These are phyloP conservation scores for Phaeodactylum tricornutum DNA, from an alignment of 108 stramenopile genomes.

Conservation along the genomic window DNA sequence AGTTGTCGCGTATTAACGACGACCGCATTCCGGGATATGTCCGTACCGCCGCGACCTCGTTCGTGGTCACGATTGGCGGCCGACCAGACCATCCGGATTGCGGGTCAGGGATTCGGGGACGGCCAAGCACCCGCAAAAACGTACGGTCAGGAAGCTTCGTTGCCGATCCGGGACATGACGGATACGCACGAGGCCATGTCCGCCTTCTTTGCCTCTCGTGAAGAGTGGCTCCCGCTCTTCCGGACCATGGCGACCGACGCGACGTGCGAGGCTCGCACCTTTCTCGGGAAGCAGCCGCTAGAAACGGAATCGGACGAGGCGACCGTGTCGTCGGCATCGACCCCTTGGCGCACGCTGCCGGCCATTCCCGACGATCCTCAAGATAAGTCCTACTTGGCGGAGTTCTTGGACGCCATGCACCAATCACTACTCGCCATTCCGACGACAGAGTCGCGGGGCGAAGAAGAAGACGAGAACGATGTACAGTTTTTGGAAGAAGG, in stretches of 20 bases:
- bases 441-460: conserved; percentile 28
- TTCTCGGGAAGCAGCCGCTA: neutral
- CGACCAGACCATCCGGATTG: neutral
- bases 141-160: too few relatives aligned
- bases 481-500: conserved; percentile 76
- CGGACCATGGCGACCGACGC: conserved; percentile 5
- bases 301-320: too few relatives aligned
- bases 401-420: conserved; percentile 54
- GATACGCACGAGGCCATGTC: conserved; percentile 35
- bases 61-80: neutral
- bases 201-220: conserved; percentile 31
- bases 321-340: too few relatives aligned
- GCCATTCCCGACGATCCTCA: conserved; percentile 11
- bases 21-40: neutral
- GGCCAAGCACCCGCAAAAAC: conserved; percentile 8
- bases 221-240: conserved; percentile 46
- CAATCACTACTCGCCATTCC: conserved; percentile 49
- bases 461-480: conserved; percentile 46
- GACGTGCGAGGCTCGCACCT: neutral
- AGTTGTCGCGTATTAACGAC: neutral
- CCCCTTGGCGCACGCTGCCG: too few relatives aligned
- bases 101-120: conserved; percentile 9
- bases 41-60: neutral
- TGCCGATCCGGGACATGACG: conserved; percentile 19
- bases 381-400: conserved; percentile 14